Percentiles rank a stretch among this genome's conserved stretches.
These are phyloP conservation scores for Asterochloris erici DNA, from an alignment of 139 green algal species.

Conservation along the genomic window DNA sequence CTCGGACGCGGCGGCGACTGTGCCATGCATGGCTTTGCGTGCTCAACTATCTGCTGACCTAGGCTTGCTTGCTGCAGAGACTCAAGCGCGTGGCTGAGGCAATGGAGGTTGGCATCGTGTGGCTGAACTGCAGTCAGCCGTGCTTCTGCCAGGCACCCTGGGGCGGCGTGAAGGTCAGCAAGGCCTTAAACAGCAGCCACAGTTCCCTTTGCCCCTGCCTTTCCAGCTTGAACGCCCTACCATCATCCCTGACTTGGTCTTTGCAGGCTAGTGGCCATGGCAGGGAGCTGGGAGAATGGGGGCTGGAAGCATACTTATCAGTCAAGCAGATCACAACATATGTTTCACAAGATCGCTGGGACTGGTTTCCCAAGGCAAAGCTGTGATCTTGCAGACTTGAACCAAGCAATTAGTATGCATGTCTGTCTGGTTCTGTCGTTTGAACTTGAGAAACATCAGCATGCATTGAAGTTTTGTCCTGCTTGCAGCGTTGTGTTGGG, in stretches of 20 bases:
- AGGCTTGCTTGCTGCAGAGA: slow-evolving; percentile 7
- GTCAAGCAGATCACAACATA: slow-evolving; percentile 83
- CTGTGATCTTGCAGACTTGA: slow-evolving; percentile 10
- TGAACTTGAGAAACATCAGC: too few species aligned
- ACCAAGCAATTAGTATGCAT: too few species aligned
- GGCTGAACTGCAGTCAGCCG: slow-evolving; percentile 90
- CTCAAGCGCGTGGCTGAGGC: slow-evolving; percentile 42
- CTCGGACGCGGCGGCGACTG: too few species aligned
- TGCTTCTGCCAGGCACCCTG: slow-evolving; percentile 85
- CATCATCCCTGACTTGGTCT: not conserved
- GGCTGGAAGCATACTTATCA: slow-evolving; percentile 74
- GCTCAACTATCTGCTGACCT: too few species aligned
- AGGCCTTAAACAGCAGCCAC: not conserved
- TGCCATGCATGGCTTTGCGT: too few species aligned
- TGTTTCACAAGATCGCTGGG: slow-evolving; percentile 58
- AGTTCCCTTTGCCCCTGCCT: too few species aligned
- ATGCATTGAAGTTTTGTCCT: too few species aligned
- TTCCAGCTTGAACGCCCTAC: not conserved
- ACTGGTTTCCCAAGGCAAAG: slow-evolving; percentile 65
- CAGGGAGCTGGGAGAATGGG: slow-evolving; percentile 74
- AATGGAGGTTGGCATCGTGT: slow-evolving; percentile 77
- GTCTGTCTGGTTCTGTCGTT: too few species aligned
- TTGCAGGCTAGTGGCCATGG: slow-evolving; percentile 63
- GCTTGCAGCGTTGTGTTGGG: too few species aligned
- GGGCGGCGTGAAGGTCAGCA: slow-evolving; percentile 65